Percentiles rank a stretch among this genome's conserved stretches.
These are phyloP conservation scores for Debaryomycetaceae sp. DNA, from an alignment of 1,139 yeast species.

Conservation along the genomic window DNA sequence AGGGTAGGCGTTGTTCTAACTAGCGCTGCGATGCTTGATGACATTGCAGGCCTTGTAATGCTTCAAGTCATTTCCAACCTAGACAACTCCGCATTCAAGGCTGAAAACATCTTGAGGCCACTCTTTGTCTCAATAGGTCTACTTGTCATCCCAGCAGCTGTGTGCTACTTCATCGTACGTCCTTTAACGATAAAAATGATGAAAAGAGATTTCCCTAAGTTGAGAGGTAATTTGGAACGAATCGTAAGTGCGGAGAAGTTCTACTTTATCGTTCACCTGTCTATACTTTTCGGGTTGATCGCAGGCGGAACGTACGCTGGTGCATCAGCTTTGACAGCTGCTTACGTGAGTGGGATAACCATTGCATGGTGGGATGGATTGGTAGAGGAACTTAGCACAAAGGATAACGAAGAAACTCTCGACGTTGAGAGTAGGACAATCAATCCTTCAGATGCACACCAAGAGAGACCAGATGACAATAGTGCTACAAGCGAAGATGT, in stretches of 20 bases:
- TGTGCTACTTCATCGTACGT: conserved; percentile 1
- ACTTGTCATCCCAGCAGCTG: conserved; percentile 1
- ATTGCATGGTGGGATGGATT: conserved; percentile 5
- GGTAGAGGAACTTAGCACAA: neutral
- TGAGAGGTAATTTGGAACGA: neutral
- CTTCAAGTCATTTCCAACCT: conserved; percentile 4
- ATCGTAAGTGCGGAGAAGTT: neutral
- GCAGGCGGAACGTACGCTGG: conserved; percentile 5
- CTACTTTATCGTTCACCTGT: conserved; percentile 2
- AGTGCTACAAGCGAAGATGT: neutral
- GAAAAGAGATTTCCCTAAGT: neutral
- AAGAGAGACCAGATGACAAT: neutral
- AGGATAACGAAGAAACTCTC: neutral
- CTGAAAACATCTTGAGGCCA: conserved; percentile 6
- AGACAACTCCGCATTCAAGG: conserved; percentile 4
- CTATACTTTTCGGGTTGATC: conserved; percentile 2
- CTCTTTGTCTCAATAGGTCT: conserved; percentile 4
- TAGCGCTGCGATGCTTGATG: conserved; percentile 6
- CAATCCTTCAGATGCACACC: neutral
- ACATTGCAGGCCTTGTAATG: conserved; percentile 6
- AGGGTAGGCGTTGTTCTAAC: conserved; percentile 5
- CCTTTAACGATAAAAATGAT: conserved; percentile 1
- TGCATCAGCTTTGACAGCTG: conserved; percentile 6
- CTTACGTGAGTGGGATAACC: conserved; percentile 5
- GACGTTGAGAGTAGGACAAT: neutral